Conservation (phyloP, 73 alveolate species). For the Urostyla sp. region DNA sequence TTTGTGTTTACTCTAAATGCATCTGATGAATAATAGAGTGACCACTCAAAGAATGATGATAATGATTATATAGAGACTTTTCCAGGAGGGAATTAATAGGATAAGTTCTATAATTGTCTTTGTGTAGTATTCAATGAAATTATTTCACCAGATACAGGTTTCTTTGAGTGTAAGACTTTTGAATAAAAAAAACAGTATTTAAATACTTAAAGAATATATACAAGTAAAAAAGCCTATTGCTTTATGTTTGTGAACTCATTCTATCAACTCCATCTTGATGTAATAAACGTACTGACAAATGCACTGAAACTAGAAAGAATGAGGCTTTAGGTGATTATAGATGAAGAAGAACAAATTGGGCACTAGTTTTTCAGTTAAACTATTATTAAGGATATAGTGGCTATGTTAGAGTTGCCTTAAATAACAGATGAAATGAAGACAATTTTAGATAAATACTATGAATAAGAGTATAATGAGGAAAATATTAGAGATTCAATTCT, state of each 20-base stretch:
- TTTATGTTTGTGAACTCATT: conserved; percentile 38
- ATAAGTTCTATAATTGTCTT: conserved; percentile 13
- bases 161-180: no score
- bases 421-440: neutral
- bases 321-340: neutral
- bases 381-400: conserved; percentile 8
- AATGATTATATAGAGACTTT: conserved; percentile 37
- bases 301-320: neutral
- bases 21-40: conserved; percentile 20
- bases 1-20: conserved; percentile 51
- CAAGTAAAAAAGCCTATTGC: conserved; percentile 47
- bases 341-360: neutral
- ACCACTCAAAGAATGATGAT: neutral
- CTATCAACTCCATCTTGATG: conserved; percentile 25
- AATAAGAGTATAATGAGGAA: conserved; percentile 7
- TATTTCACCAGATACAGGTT: neutral
- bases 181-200: neutral
- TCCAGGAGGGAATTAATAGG: conserved; percentile 21
- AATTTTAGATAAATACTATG: conserved; percentile 18
- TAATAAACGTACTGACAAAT: conserved; percentile 9
- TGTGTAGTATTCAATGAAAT: conserved; percentile 41
- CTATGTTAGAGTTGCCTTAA: neutral
- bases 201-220: neutral
- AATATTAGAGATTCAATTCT: neutral
- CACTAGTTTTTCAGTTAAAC: no score